Conservation (phyloP, 441 rosid species). For the Breynia disticha region DNA sequence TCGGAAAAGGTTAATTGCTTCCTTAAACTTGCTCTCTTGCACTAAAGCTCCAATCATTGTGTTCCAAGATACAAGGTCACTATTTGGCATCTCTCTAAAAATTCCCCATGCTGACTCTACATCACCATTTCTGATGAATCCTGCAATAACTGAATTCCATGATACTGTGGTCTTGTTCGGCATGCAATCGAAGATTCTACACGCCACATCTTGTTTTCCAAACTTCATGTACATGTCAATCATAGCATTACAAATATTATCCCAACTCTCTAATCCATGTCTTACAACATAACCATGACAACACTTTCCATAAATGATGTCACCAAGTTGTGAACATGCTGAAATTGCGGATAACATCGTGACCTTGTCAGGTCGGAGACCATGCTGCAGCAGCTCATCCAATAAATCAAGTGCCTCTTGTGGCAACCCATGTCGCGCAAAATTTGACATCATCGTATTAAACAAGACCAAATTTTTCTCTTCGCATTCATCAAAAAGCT, state of each 20-base stretch:
- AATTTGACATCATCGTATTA: constrained; percentile 55
- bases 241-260: constrained; percentile 40
- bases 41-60: constrained; percentile 68
- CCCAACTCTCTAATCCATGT: constrained; percentile 48
- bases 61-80: constrained; percentile 72
- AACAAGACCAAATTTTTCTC: constrained; percentile 44
- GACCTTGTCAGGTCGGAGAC: constrained; percentile 46
- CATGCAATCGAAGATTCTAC: constrained; percentile 35
- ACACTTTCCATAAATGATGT: constrained; percentile 30
- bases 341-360: constrained; percentile 49
- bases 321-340: constrained; percentile 42
- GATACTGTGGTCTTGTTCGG: constrained; percentile 46
- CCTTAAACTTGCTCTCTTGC: constrained; percentile 47
- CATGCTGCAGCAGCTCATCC: constrained; percentile 31
- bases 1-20: constrained; percentile 45
- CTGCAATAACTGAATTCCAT: constrained; percentile 60
- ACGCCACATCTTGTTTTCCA: constrained; percentile 37
- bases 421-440: constrained; percentile 39
- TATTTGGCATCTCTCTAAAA: constrained; percentile 47
- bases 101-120: constrained; percentile 43
- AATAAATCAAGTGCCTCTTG: constrained; percentile 46
- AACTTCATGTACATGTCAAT: constrained; percentile 74
- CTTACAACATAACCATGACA: constrained; percentile 62
- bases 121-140: constrained; percentile 41
- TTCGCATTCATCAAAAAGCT: constrained; percentile 37